Percentiles rank a stretch among this genome's conserved stretches.
phyloP scores from a whole-genome alignment of 2,329 filamentous ascomycete species.

The Hypoxylon sp. region DNA sequence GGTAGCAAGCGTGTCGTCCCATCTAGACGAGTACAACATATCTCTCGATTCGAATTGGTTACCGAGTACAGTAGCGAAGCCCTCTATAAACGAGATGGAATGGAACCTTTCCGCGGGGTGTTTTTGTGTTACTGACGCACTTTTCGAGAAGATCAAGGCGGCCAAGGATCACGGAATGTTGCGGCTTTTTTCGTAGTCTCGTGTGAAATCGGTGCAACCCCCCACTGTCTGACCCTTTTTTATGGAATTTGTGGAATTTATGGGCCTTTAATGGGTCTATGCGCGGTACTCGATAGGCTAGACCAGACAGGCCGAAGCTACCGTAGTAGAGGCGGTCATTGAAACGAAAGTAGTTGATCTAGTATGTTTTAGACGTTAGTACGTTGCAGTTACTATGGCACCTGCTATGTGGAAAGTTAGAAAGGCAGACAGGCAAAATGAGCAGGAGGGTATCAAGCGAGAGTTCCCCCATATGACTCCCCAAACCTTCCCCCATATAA shows the following conservation, averaged over 20 bases:
- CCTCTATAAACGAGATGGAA: constrained; percentile 16
- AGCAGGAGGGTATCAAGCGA: constrained; percentile 36
- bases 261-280: constrained; percentile 35
- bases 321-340: constrained; percentile 34
- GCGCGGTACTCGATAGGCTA: constrained; percentile 41
- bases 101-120: constrained; percentile 26
- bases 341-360: constrained; percentile 17
- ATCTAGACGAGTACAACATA: constrained; percentile 27
- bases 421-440: constrained; percentile 1
- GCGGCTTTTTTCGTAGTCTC: constrained; percentile 39
- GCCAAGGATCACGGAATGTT: constrained; percentile 34
- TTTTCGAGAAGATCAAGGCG: constrained; percentile 1
- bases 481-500: constrained; percentile 29
- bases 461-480: constrained; percentile 24
- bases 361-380: constrained; percentile 1
- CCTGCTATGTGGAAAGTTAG: constrained; percentile 2
- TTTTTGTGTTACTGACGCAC: constrained; percentile 16
- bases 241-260: constrained; percentile 21
- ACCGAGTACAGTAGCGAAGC: constrained; percentile 40
- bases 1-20: constrained; percentile 41
- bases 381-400: neutral
- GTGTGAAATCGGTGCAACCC: constrained; percentile 42
- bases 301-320: constrained; percentile 27
- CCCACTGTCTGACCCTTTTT: constrained; percentile 40
- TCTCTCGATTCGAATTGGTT: constrained; percentile 44